Base-by-base conservation (phyloP, 768 basidiomycete species). In the Tylopilus cervinicoccineus region DNA sequence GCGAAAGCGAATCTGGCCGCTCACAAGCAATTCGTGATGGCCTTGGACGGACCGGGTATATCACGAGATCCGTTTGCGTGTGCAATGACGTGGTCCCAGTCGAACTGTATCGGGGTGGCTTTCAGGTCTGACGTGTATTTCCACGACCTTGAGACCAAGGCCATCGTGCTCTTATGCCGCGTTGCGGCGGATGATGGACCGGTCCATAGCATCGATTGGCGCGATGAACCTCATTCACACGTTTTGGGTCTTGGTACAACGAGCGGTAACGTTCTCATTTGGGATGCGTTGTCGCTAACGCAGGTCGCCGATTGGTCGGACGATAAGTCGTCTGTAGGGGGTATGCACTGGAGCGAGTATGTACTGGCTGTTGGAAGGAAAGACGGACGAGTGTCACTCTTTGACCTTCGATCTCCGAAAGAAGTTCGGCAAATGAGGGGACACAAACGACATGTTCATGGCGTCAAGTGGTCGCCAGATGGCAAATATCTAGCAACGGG, bases 41-140 rank as follows among this genome's bases (percentile, higher is more conserved):
- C 78, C 0, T 69, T 85, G n/a, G 84, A 86, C 55, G 80, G 79
- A 13, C 84, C 83, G 0, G 82, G 81, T 4, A 76, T 85, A 22
- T 72, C 77, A 8, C 63, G 67, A 6, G 75, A 82, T 51, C 67
- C 73, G 9, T 76, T 78, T 44, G 77, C 81, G 4, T 78, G 72
- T 54, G 78, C 83, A 3, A 77, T 85, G 48, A 69, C 76, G 31
- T 86, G 84, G 83, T 84, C 83, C 2, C 64, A 50, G 24, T 68
- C 68, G 4, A 84, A 85, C 52, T 65, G 71, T 44, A 84, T 86
- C 40, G 80, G 81, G 1, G 81, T 86, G 17, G 78, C 80, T 13
- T 86, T 82, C 61, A 74, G 69, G 17, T 67, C 69, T 44, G 75
- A 82, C 12, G 73, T 84, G 12, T 84, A 78, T 62, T 81, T 79